Evolutionary conservation across 1,284 basidiomycete species (phyloP).

Genomic region (Salmacisia buchloeana): DNA sequence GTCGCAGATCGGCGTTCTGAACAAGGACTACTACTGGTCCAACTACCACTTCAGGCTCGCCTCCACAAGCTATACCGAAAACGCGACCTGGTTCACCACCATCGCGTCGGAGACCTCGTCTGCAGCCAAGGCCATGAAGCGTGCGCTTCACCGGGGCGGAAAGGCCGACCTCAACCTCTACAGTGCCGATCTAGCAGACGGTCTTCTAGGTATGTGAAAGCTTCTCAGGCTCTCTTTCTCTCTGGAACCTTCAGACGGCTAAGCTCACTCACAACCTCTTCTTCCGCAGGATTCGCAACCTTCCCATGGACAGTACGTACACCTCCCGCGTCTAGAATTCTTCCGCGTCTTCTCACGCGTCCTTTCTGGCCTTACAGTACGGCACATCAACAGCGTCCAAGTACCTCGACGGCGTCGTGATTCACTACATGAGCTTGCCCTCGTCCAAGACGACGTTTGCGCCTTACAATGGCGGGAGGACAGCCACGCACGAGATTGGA

Average conservation of each 20-base stretch:
- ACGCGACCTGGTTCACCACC: constrained; percentile 56
- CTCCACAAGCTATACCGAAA: constrained; percentile 55
- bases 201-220: too few species aligned
- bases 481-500: constrained; percentile 58
- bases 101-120: constrained; percentile 52
- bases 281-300: constrained; percentile 57
- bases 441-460: constrained; percentile 52
- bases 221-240: too few species aligned
- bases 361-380: background rate
- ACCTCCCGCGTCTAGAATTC: constrained; percentile 32
- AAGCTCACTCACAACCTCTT: too few species aligned
- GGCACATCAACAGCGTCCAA: background rate
- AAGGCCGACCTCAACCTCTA: constrained; percentile 57
- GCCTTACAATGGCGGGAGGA: constrained; percentile 58
- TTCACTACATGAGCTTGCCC: constrained; percentile 56
- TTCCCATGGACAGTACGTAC: constrained; percentile 51
- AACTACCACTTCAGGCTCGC: constrained; percentile 56
- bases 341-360: background rate
- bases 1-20: constrained; percentile 56
- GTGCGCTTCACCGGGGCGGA: constrained; percentile 54
- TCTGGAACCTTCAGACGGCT: too few species aligned
- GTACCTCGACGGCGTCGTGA: constrained; percentile 57
- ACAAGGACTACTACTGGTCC: constrained; percentile 54
- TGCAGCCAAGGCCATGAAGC: constrained; percentile 58
- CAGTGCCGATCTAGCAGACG: constrained; percentile 50